Base-by-base conservation (phyloP, 2,329 filamentous ascomycete genomes). In the Aureobasidium uvarum region DNA sequence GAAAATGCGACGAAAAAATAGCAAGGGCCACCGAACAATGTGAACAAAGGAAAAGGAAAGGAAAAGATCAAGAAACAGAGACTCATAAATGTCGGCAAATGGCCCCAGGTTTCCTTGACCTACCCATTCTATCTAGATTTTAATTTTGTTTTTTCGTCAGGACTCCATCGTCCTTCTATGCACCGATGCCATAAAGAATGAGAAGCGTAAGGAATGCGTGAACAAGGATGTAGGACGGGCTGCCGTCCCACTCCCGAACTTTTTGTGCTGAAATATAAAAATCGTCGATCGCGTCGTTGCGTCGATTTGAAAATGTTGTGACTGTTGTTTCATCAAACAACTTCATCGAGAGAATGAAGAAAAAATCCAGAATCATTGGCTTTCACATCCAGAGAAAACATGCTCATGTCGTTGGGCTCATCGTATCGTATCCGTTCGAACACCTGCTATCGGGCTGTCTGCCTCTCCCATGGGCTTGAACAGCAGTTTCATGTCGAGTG, bases 401-500 rank as follows among this genome's bases (percentile, higher is more conserved):
- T 65, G 51, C 39, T 31, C 39, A n/a, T 45, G 39, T 54, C 50
- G 50, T 55, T 48, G 38, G 16, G 31, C 39, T 58, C 52, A 65
- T 65, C 63, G 54, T 52, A 50, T 58, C 51, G 45, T 58, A 45
- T 70, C 66, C 20, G 74, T 74, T 66, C 71, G 72, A 43, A 76
- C 69, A 48, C 73, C 71, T 62, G 70, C 72, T 28, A 74, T 69
- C n/a, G 73, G 73, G 60, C 72, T 73, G 66, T 75, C 72, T 62
- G 72, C 55, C 50, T 72, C 70, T 51, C 77, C 74, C 73, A 81
- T 80, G 18, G 88, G 87, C 72, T 83, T 85, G 75, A 91, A 91
- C 59, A 92, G 80, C 70, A 86, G 81, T 72, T 86, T 85, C 87
- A 91, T 89, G 76, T 91, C 85, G 67, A 91, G 80, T 8, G 86